Evolutionary conservation across 257 asterid species (phyloP).

Genomic region (Nemophila menziesii): DNA sequence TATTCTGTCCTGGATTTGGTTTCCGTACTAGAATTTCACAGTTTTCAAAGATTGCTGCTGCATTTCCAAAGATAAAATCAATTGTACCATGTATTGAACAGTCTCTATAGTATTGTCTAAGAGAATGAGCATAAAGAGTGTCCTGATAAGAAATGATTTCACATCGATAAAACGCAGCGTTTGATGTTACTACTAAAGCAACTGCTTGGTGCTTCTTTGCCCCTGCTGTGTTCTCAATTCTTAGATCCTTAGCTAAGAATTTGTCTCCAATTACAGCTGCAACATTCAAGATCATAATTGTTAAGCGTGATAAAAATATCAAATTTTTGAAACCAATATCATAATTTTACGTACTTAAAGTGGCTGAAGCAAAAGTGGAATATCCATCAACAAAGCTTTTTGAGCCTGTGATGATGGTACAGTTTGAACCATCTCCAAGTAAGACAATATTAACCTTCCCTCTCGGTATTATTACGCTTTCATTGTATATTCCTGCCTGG

Average conservation of each 20-base stretch:
- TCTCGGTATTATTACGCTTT: conserved; percentile 45
- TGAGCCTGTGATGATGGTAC: conserved; percentile 41
- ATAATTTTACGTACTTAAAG: conserved; percentile 35
- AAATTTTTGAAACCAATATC: neutral
- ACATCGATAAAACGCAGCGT: conserved; percentile 52
- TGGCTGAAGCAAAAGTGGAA: conserved; percentile 61
- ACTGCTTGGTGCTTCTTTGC: conserved; percentile 79
- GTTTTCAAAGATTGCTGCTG: conserved; percentile 63
- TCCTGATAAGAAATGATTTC: conserved; percentile 50
- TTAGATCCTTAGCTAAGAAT: conserved; percentile 46
- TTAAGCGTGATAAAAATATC: too few species aligned
- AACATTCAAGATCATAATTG: neutral
- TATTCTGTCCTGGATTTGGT: conserved; percentile 44
- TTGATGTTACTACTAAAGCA: conserved; percentile 50
- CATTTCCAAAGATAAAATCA: conserved; percentile 69
- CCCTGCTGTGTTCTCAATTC: conserved; percentile 42
- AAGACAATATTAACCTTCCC: conserved; percentile 44
- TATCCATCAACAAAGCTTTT: conserved; percentile 49
- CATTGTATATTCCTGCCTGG: conserved; percentile 37
- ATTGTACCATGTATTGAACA: conserved; percentile 56
- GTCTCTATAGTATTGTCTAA: conserved; percentile 41
- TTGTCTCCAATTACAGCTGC: conserved; percentile 70
- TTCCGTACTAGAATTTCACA: conserved; percentile 43
- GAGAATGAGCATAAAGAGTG: conserved; percentile 57
- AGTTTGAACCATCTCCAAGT: conserved; percentile 54